Conservation (phyloP, 2,329 filamentous ascomycete species). For the Colletotrichum lini region DNA sequence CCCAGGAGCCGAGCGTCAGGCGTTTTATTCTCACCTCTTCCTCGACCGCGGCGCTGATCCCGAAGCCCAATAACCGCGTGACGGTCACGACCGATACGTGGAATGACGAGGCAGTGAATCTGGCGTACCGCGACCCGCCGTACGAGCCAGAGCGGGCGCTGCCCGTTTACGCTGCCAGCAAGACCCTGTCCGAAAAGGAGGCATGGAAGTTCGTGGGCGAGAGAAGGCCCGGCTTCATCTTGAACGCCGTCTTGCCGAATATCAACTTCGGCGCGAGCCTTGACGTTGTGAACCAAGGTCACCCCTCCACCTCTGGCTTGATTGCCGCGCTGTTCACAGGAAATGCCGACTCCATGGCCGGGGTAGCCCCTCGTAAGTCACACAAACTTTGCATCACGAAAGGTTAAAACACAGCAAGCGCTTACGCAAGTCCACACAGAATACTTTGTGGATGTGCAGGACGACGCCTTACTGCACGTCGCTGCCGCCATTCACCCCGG, state of each 20-base stretch:
- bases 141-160: too few species aligned
- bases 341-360: not conserved
- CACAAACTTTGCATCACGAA: too few species aligned
- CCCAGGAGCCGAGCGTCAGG: constrained; percentile 27
- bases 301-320: constrained; percentile 44
- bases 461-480: constrained; percentile 66
- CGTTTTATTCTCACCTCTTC: constrained; percentile 31
- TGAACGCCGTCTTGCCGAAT: not conserved
- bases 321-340: constrained; percentile 46
- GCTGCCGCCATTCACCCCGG: constrained; percentile 63
- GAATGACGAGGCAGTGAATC: not conserved
- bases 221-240: too few species aligned
- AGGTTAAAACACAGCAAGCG: too few species aligned
- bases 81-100: not conserved
- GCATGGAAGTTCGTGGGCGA: too few species aligned
- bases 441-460: constrained; percentile 62
- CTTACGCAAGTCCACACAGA: constrained; percentile 36
- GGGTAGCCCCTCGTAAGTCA: too few species aligned
- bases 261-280: constrained; percentile 48
- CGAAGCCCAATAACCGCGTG: too few species aligned
- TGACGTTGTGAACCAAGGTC: constrained; percentile 42
- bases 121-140: too few species aligned
- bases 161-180: too few species aligned
- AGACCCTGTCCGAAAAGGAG: too few species aligned
- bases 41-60: not conserved